Evolutionary conservation across 163 green algal genomes (phyloP), one percentile per base, ranked within the genome.

Genomic region (Coccomyxa subellipsoidea): DNA sequence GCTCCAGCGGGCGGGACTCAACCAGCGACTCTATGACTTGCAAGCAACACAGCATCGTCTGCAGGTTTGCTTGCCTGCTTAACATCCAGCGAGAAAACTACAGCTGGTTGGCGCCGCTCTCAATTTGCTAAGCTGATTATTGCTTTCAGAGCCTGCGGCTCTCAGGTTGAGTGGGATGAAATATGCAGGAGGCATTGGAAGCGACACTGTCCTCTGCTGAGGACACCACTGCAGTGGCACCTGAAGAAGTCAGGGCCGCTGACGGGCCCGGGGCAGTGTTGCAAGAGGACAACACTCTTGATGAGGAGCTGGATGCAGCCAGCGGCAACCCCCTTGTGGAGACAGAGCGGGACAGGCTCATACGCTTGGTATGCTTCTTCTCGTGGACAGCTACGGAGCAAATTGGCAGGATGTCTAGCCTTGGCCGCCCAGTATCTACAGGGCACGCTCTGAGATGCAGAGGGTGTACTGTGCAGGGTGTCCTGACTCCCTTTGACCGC

Each of bases 401-500:
- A n/a, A n/a, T n/a, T n/a, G n/a, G n/a, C n/a, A n/a, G n/a, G n/a
- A n/a, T n/a, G n/a, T n/a, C n/a, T n/a, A n/a, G n/a, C n/a, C n/a
- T n/a, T n/a, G n/a, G n/a, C n/a, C n/a, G n/a, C n/a, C n/a, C n/a
- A n/a, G n/a, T n/a, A n/a, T n/a, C n/a, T n/a, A n/a, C n/a, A n/a
- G n/a, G n/a, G n/a, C n/a, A n/a, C n/a, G n/a, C n/a, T n/a, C n/a
- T n/a, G n/a, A n/a, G n/a, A n/a, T n/a, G n/a, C n/a, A n/a, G n/a
- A n/a, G n/a, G n/a, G n/a, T n/a, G n/a, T n/a, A 73, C n/a, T 69
- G 59, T 75, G 37, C 83, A 92, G 89, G 95, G 95, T 1, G 84
- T 97, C 12, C 82, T 98, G 32, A 99, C 95, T 0, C 95, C 95
- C 0, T 99, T 99, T 88, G 93, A 96, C 71, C 79, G 77, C 2